These are phyloP conservation scores for Penicillium olsonii DNA, from an alignment of 2,329 filamentous ascomycete species.

Conservation along the genomic window DNA sequence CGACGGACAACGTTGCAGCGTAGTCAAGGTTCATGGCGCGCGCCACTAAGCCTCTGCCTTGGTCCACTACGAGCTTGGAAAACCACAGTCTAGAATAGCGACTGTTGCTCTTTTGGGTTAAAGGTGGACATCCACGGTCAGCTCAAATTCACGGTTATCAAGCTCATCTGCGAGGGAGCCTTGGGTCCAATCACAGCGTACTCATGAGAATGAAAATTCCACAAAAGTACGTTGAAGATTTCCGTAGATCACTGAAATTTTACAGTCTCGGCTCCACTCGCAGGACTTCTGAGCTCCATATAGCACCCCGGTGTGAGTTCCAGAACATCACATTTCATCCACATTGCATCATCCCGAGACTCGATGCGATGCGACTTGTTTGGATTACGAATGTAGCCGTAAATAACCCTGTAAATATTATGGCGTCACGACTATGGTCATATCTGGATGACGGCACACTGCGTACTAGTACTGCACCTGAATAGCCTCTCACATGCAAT, in stretches of 20 bases:
- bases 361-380: neutral
- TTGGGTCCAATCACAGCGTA: too few species aligned
- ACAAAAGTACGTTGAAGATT: conserved; percentile 2
- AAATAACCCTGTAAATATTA: neutral
- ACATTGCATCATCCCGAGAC: conserved; percentile 5
- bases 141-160: too few species aligned
- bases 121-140: too few species aligned
- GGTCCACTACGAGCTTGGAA: neutral
- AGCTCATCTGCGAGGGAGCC: too few species aligned
- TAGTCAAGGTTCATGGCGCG: neutral
- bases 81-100: neutral
- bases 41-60: neutral
- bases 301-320: conserved; percentile 3
- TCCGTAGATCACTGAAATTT: conserved; percentile 7
- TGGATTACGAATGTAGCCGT: neutral
- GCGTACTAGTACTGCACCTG: too few species aligned
- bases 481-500: neutral
- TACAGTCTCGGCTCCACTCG: neutral
- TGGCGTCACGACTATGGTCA: conserved; percentile 3
- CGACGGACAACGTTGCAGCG: neutral
- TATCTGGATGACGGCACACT: neutral
- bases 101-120: too few species aligned
- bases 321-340: conserved; percentile 3
- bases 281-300: neutral
- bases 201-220: neutral